Conservation (phyloP, 306 rosid species). For the Morella rubra region DNA sequence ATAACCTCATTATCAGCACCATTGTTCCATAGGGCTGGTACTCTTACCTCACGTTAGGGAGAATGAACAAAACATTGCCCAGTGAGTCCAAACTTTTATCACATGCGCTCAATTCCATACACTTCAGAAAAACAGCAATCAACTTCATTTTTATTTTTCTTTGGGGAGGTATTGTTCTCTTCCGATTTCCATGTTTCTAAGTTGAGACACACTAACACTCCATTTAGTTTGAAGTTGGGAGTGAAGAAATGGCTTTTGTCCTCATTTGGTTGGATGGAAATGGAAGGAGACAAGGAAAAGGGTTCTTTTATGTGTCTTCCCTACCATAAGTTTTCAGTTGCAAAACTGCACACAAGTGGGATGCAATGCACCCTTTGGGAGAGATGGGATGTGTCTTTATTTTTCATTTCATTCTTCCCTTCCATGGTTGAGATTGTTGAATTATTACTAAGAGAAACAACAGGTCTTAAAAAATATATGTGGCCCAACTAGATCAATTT, state of each 20-base stretch:
- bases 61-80: background rate
- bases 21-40: background rate
- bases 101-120: background rate
- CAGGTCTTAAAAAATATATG: background rate
- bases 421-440: background rate
- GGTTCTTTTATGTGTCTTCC: background rate
- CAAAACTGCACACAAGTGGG: background rate
- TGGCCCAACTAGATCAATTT: background rate
- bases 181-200: no score
- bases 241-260: background rate
- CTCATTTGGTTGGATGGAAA: constrained; percentile 3
- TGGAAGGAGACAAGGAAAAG: background rate
- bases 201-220: no score
- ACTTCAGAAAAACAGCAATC: background rate
- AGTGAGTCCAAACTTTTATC: background rate
- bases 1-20: background rate
- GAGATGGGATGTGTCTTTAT: background rate
- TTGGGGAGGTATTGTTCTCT: background rate
- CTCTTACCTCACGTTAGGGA: background rate
- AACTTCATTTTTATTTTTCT: background rate
- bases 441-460: background rate
- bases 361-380: background rate
- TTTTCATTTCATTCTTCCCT: background rate
- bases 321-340: background rate
- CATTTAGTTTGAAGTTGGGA: background rate